phyloP scores from a whole-genome alignment of 768 basidiomycete genomes.

The Amylocystis lapponica region DNA sequence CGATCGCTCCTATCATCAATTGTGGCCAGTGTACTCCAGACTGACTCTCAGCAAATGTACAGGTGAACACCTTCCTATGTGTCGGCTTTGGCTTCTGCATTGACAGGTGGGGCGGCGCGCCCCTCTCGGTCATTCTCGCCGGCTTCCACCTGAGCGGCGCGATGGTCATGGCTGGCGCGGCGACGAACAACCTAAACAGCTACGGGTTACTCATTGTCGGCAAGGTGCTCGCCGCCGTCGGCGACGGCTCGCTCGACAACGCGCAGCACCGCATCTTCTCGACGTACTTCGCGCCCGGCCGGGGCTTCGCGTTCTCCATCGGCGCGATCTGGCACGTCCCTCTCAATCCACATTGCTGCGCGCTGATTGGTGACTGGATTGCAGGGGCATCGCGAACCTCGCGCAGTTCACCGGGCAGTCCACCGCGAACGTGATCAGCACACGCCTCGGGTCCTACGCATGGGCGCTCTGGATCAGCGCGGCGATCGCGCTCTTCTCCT shows the following conservation, averaged over 20 bases:
- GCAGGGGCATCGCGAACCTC: slow-evolving; percentile 34
- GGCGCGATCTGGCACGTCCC: slow-evolving; percentile 28
- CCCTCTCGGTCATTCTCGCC: slow-evolving; percentile 32
- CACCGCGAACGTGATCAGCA: slow-evolving; percentile 36
- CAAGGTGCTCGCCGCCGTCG: slow-evolving; percentile 35
- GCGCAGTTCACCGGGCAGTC: slow-evolving; percentile 37
- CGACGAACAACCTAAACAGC: slow-evolving; percentile 34
- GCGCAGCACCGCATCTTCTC: slow-evolving; percentile 40
- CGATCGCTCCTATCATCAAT: neutral
- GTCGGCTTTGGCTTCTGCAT: slow-evolving; percentile 35
- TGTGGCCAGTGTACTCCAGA: neutral
- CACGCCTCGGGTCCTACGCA: slow-evolving; percentile 32
- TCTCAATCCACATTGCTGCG: neutral
- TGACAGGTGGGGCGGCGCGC: slow-evolving; percentile 36
- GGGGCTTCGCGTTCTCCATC: slow-evolving; percentile 35
- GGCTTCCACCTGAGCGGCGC: slow-evolving; percentile 33
- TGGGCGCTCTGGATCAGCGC: slow-evolving; percentile 40
- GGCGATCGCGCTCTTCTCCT: slow-evolving; percentile 32
- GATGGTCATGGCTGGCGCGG: slow-evolving; percentile 32
- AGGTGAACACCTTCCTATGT: slow-evolving; percentile 40
- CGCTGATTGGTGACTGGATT: neutral
- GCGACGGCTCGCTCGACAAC: slow-evolving; percentile 37
- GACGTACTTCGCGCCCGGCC: slow-evolving; percentile 39
- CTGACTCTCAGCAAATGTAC: too few relatives aligned
- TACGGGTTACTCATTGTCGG: slow-evolving; percentile 34